Evolutionary conservation across 2,329 filamentous ascomycete genomes (phyloP), one percentile per base, ranked within the genome.

Genomic region (Fusarium pseudocircinatum): DNA sequence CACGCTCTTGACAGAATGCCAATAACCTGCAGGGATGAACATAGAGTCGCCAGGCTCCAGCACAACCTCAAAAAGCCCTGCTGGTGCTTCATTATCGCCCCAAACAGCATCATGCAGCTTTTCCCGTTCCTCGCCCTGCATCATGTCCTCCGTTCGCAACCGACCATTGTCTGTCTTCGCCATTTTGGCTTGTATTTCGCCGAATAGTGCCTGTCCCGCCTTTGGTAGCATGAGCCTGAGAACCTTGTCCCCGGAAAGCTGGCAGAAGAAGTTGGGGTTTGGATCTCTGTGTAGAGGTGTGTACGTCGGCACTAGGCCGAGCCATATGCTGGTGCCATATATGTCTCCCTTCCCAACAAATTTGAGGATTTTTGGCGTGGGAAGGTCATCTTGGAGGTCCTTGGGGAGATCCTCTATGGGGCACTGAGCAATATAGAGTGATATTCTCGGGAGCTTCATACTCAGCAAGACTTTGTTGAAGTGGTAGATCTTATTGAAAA

Each of bases 261-360:
- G 96, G 50, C 94, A 90, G 80, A 98, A 97, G 0, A 98, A 78
- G 79, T 99, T 99, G 0, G 94, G 94, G 77, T 98, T 98, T 1
- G 96, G 96, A 78, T 99, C 96, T 61, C 93, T 90, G 82, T 99
- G 96, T 7, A 97, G 85, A 7, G 96, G 95, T 2, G 96, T 98
- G 76, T 94, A 95, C 0, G 95, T 98, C 1, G 94, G 94, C 43
- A 94, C 90, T 20, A 92, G 85, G 2, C 96, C 96, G 18, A 98
- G 87, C 96, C 96, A 99, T 47, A 98, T 85, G 75, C 93, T 97
- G 0, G 93, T 92, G 76, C 88, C 89, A 80, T 98, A 98, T n/a
- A 98, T 83, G 80, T 98, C 95, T 6, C 94, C 94, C 74, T 89
- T 92, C 0, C 93, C 93, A 4, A 89, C 87, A 12, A 84, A 79